Base-by-base conservation (phyloP, 73 alveolate genomes). In the Symbiodinium pilosum region DNA sequence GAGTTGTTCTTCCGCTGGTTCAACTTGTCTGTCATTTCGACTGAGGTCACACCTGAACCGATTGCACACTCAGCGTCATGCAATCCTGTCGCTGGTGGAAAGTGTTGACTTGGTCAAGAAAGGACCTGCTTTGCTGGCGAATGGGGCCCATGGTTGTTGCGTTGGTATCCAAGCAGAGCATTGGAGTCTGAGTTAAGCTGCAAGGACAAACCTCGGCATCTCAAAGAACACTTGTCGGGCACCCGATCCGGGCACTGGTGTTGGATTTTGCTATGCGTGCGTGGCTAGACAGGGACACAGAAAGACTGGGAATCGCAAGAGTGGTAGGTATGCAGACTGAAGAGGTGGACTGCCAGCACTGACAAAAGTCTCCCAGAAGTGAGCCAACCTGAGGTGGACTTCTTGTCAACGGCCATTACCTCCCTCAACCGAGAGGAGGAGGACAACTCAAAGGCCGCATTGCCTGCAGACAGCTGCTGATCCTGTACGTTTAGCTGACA, bases 21-120 rank as follows among this genome's bases (percentile, higher is more conserved):
- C n/a, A n/a, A n/a, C n/a, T n/a, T n/a, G n/a, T n/a, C n/a, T n/a
- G n/a, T n/a, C n/a, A n/a, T n/a, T n/a, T 4, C 77, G 8, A 26
- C 8, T 34, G 28, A 75, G 71, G 83, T 83, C 99, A 12, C 99
- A 94, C 83, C 68, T 94, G 38, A 84, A 64, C 43, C 99, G 99
- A 14, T n/a, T 94, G 81, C 99, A 94, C 34, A 73, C 99, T 6
- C 99, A 94, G 54, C 81, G 98, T 21, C 92, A 83, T 43, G 99
- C 99, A n/a, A 83, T 94, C 38, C 20, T 94, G 77, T 94, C 99
- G 24, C 64, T 94, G 44, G 99, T 94, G 94, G 94, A 94, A 86
- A 51, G 87, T 20, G 99, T 84, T 11, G 99, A 94, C 71, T 52
- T 94, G 81, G 94, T 94, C 83, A 94, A 84, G 94, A 94, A 94